Conservation (phyloP, 805 yeast species). For the Saccharomycopsis schoenii region DNA sequence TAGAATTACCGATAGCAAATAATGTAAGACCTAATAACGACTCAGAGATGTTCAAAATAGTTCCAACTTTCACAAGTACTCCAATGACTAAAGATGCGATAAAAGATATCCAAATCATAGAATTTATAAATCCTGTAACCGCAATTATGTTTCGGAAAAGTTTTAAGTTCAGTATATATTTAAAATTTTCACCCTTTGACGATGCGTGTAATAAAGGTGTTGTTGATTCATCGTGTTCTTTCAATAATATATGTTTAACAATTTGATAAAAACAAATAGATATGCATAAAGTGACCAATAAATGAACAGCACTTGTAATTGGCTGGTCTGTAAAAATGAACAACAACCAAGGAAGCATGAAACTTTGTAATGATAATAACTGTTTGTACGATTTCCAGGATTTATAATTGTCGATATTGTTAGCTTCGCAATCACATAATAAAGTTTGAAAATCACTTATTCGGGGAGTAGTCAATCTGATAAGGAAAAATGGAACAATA, state of each 20-base stretch:
- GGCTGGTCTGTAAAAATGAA: not conserved
- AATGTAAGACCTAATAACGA: conserved; percentile 79
- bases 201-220: not conserved
- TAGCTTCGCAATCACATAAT: not conserved
- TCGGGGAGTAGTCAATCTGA: conserved; percentile 8
- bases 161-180: not conserved
- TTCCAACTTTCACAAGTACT: conserved; percentile 50
- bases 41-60: conserved; percentile 52
- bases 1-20: conserved; percentile 85
- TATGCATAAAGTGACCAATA: not conserved
- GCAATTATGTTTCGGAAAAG: not conserved
- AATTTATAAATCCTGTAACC: conserved; percentile 36
- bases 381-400: not conserved
- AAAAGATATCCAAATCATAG: conserved; percentile 57
- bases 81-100: conserved; percentile 38
- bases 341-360: not conserved
- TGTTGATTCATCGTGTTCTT: not conserved
- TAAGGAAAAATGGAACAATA: conserved; percentile 10
- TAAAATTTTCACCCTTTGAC: not conserved
- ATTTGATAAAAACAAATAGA: not conserved
- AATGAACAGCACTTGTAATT: not conserved
- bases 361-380: not conserved
- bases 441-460: not conserved
- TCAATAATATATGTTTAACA: not conserved
- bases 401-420: not conserved